phyloP scores from a whole-genome alignment of 306 rosid species.

The Acacia melanoxylon region DNA sequence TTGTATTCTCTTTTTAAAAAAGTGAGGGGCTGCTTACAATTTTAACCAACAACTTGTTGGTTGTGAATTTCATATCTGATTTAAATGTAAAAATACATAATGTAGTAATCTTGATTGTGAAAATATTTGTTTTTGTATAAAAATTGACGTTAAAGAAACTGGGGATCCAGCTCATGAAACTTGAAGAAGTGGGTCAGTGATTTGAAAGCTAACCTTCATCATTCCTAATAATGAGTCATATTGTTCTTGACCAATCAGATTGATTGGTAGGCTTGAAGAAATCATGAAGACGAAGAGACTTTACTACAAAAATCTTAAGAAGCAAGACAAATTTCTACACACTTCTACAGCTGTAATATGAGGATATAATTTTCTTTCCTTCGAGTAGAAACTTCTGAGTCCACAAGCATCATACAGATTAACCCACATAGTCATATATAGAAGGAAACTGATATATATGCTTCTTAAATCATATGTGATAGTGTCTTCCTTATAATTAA shows the following conservation, averaged over 20 bases:
- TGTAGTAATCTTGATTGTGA: neutral
- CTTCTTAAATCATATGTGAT: neutral
- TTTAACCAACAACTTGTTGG: too few relatives aligned
- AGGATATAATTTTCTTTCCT: neutral
- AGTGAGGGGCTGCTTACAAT: too few relatives aligned
- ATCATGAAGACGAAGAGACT: neutral
- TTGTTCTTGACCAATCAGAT: neutral
- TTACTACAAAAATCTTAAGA: constrained; percentile 2
- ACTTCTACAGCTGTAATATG: neutral
- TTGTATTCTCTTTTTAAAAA: too few relatives aligned
- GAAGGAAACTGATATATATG: neutral
- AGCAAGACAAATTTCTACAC: neutral
- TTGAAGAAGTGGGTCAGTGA: neutral
- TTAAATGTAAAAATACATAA: too few relatives aligned
- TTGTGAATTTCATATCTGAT: neutral
- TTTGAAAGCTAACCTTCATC: constrained; percentile 8
- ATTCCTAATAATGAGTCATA: constrained; percentile 4
- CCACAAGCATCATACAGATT: neutral
- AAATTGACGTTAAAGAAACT: neutral
- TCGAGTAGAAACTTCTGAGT: constrained; percentile 2
- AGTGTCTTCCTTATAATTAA: neutral
- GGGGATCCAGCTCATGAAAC: neutral
- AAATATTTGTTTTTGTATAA: neutral
- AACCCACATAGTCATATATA: neutral
- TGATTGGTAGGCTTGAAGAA: neutral